These are phyloP conservation scores for Anaeromyces robustus DNA, from an alignment of 192 early-diverging fungal genomes.

Conservation along the genomic window DNA sequence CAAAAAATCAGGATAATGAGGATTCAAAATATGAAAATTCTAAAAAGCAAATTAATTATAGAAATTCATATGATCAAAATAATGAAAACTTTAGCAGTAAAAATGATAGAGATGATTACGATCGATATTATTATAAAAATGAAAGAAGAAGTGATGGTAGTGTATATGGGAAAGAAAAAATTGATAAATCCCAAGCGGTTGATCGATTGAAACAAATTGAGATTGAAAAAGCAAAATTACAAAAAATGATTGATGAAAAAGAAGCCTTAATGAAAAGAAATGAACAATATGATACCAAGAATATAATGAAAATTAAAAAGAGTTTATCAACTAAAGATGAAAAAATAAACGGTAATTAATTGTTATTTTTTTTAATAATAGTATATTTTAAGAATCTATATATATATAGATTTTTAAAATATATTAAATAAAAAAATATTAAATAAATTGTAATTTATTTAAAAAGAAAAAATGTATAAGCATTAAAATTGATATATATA, in stretches of 20 bases:
- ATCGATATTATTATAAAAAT: not conserved
- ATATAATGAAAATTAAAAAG: not conserved
- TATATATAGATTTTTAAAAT: too few relatives aligned
- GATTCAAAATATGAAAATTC: not conserved
- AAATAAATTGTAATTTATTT: too few relatives aligned
- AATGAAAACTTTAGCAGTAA: not conserved
- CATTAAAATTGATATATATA: too few relatives aligned
- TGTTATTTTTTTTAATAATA: too few relatives aligned
- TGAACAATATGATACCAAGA: not conserved
- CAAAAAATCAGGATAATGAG: not conserved
- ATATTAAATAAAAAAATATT: too few relatives aligned
- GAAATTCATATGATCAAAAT: not conserved
- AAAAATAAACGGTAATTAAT: too few relatives aligned
- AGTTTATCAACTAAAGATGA: not conserved
- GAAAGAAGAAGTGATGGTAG: not conserved
- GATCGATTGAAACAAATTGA: not conserved
- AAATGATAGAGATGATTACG: not conserved
- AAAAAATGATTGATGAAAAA: not conserved
- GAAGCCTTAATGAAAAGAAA: not conserved
- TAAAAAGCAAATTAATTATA: not conserved
- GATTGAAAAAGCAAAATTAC: not conserved
- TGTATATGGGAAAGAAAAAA: not conserved
- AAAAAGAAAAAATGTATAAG: too few relatives aligned
- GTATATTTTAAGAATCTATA: too few relatives aligned
- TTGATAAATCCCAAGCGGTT: not conserved